A percentile compares a stretch with the other conserved stretches of the same genome.
These are phyloP conservation scores for Fusarium bactridioides DNA, from an alignment of 2,329 filamentous ascomycete genomes.

Conservation along the genomic window DNA sequence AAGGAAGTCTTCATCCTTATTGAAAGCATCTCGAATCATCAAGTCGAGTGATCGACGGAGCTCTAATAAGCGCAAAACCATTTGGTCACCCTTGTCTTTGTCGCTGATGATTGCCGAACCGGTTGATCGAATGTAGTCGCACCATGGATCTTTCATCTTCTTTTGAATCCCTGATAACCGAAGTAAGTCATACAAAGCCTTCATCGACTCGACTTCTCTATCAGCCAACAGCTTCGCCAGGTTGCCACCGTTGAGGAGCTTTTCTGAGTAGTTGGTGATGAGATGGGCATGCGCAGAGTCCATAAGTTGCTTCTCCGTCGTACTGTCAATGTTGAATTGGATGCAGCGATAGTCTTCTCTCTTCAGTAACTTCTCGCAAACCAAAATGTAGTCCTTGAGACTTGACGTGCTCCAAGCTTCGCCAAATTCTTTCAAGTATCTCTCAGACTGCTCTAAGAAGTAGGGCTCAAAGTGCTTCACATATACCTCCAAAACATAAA, in stretches of 20 bases:
- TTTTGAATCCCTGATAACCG: constrained; percentile 74
- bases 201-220: constrained; percentile 74
- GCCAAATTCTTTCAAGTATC: constrained; percentile 75
- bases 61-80: constrained; percentile 83
- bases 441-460: constrained; percentile 72
- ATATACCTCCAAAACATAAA: constrained; percentile 87
- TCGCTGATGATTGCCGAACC: constrained; percentile 84
- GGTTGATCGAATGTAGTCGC: constrained; percentile 77
- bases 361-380: constrained; percentile 73
- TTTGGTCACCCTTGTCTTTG: constrained; percentile 78
- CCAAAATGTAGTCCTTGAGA: constrained; percentile 78
- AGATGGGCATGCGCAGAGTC: constrained; percentile 76
- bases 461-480: constrained; percentile 78
- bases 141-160: constrained; percentile 76
- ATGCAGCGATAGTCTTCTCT: constrained; percentile 81
- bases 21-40: constrained; percentile 79
- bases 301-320: constrained; percentile 80
- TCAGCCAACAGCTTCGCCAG: constrained; percentile 77
- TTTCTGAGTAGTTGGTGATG: constrained; percentile 71
- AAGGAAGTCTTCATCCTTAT: constrained; percentile 76
- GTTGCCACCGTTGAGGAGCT: constrained; percentile 71
- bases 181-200: constrained; percentile 80
- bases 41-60: constrained; percentile 82
- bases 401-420: constrained; percentile 68
- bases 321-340: constrained; percentile 80